Evolutionary conservation across 2,329 filamentous ascomycete genomes (phyloP).

Genomic region (Neurospora crassa): DNA sequence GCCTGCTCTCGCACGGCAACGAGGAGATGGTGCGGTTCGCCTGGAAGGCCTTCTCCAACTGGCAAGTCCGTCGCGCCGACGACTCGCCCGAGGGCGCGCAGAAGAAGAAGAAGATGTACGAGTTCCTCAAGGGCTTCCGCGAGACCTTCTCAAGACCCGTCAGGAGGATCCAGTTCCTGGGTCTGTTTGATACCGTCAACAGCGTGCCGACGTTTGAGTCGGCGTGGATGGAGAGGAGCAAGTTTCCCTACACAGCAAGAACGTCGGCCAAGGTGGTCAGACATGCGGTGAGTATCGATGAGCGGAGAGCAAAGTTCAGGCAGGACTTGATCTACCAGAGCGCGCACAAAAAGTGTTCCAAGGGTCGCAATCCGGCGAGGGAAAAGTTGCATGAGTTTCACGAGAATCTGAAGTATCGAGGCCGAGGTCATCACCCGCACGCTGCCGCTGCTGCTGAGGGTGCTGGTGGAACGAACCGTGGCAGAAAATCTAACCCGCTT

Average conservation of each 20-base stretch:
- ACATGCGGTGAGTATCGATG: conserved; percentile 62
- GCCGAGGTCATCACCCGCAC: conserved; percentile 8
- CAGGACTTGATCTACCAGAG: conserved; percentile 58
- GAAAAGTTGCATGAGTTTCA: conserved; percentile 19
- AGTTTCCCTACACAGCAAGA: conserved; percentile 59
- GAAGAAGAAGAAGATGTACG: conserved; percentile 53
- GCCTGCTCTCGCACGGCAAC: conserved; percentile 70
- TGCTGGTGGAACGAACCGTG: conserved; percentile 11
- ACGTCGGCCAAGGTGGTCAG: conserved; percentile 52
- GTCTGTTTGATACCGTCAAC: conserved; percentile 76
- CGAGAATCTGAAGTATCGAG: conserved; percentile 27
- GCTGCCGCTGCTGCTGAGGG: conserved; percentile 14
- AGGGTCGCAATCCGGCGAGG: conserved; percentile 14
- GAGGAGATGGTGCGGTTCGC: conserved; percentile 79
- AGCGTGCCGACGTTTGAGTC: conserved; percentile 69
- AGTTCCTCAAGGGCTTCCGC: conserved; percentile 69
- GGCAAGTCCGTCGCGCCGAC: conserved; percentile 49
- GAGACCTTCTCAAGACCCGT: conserved; percentile 74
- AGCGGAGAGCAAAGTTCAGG: conserved; percentile 61
- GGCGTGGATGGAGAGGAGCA: conserved; percentile 68
- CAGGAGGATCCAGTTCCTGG: conserved; percentile 63
- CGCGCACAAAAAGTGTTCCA: conserved; percentile 11
- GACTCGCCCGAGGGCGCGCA: conserved; percentile 24
- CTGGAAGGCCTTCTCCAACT: conserved; percentile 72
- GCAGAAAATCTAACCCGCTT: conserved; percentile 6